phyloP scores from a whole-genome alignment of 305 asterid species.

The Fraxinus baroniana region DNA sequence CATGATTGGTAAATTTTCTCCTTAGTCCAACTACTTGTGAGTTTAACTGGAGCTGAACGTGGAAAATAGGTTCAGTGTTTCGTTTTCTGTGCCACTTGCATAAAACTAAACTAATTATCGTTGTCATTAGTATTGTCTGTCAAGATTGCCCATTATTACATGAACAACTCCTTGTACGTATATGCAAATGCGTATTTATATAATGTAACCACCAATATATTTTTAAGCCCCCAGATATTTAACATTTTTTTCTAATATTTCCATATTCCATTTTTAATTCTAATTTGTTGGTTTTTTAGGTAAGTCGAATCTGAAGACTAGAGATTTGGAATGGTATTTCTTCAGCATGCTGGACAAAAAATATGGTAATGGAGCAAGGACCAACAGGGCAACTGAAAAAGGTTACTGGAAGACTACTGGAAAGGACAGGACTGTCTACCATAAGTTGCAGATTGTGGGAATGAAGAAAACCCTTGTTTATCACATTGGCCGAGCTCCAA shows the following conservation, averaged over 20 bases:
- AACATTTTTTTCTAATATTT: neutral
- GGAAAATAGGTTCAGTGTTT: neutral
- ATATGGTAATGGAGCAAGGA: conserved; percentile 87
- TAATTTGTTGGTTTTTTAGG: conserved; percentile 38
- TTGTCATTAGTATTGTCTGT: neutral
- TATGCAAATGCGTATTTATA: neutral
- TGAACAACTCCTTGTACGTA: neutral
- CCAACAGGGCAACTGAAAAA: conserved; percentile 85
- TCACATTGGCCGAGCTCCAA: conserved; percentile 93
- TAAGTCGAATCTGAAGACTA: conserved; percentile 64
- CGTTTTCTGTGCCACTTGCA: neutral
- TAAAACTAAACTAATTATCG: neutral
- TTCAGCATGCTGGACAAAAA: conserved; percentile 88
- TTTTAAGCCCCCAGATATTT: neutral
- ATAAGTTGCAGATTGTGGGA: conserved; percentile 63
- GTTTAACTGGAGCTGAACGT: neutral
- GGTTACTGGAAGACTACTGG: conserved; percentile 99
- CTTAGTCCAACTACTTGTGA: neutral
- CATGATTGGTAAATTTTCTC: neutral
- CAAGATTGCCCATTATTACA: neutral
- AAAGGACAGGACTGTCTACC: conserved; percentile 83
- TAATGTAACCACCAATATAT: neutral
- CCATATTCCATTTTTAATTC: conserved; percentile 13
- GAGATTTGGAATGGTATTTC: conserved; percentile 96
- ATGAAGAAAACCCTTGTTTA: conserved; percentile 97